phyloP scores from a whole-genome alignment of 2,329 filamentous ascomycete species.

The Zymoseptoria passerinii region DNA sequence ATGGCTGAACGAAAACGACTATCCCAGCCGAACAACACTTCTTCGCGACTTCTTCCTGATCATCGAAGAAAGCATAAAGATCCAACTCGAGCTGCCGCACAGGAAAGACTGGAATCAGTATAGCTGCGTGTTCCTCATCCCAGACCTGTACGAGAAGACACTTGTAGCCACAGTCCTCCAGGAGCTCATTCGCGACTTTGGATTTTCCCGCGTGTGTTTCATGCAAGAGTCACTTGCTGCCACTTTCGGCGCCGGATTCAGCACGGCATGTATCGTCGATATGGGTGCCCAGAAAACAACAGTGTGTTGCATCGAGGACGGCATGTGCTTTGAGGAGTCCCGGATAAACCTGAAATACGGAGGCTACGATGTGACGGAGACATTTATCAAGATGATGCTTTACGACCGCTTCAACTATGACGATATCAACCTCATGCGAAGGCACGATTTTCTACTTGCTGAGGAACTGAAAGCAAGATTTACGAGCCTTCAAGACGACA shows the following conservation, averaged over 20 bases:
- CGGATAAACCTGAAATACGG: slow-evolving; percentile 92
- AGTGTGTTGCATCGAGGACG: slow-evolving; percentile 93
- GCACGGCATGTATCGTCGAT: slow-evolving; percentile 88
- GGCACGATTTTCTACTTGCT: slow-evolving; percentile 86
- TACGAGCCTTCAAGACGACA: slow-evolving; percentile 82
- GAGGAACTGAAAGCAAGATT: slow-evolving; percentile 93
- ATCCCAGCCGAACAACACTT: slow-evolving; percentile 67
- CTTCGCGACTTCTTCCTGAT: slow-evolving; percentile 83
- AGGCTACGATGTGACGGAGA: slow-evolving; percentile 84
- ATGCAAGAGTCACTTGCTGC: slow-evolving; percentile 94
- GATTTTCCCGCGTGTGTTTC: slow-evolving; percentile 82
- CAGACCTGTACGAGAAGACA: slow-evolving; percentile 89
- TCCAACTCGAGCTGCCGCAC: slow-evolving; percentile 69
- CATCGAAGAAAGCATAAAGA: slow-evolving; percentile 74
- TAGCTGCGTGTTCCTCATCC: slow-evolving; percentile 93
- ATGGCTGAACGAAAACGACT: slow-evolving; percentile 85
- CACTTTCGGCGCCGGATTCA: slow-evolving; percentile 90
- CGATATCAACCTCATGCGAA: slow-evolving; percentile 81
- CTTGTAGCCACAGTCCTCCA: slow-evolving; percentile 81
- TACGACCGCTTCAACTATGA: slow-evolving; percentile 92
- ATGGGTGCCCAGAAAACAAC: slow-evolving; percentile 97
- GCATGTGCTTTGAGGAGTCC: slow-evolving; percentile 88
- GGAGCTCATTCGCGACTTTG: slow-evolving; percentile 79
- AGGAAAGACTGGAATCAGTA: slow-evolving; percentile 82
- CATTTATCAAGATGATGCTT: slow-evolving; percentile 96